Evolutionary conservation across 2,329 filamentous ascomycete genomes (phyloP).

Genomic region (Xylariaceae sp.): DNA sequence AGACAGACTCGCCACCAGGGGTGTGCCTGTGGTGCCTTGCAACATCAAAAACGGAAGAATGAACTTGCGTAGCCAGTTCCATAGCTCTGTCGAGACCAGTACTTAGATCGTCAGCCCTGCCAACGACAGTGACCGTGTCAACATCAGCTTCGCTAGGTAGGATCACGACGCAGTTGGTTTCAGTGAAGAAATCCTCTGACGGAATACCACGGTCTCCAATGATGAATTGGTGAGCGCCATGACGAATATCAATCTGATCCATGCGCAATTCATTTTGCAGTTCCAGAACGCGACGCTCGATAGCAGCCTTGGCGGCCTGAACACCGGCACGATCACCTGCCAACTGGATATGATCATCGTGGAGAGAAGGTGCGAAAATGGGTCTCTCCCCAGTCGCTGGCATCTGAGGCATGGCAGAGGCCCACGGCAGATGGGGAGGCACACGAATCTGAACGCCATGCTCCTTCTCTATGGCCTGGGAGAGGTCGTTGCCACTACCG

Average conservation of each 20-base stretch:
- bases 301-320: conserved; percentile 71
- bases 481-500: conserved; percentile 66
- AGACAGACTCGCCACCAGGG: conserved; percentile 66
- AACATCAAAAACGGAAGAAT: conserved; percentile 78
- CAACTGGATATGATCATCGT: conserved; percentile 75
- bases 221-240: conserved; percentile 90
- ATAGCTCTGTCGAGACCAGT: conserved; percentile 77
- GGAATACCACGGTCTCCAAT: conserved; percentile 78
- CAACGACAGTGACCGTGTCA: conserved; percentile 80
- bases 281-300: conserved; percentile 74
- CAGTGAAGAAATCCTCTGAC: conserved; percentile 78
- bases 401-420: conserved; percentile 62
- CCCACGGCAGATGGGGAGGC: conserved; percentile 75
- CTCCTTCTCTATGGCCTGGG: conserved; percentile 65
- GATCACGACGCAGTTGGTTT: conserved; percentile 87
- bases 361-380: conserved; percentile 65
- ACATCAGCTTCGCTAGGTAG: conserved; percentile 74
- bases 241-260: conserved; percentile 76
- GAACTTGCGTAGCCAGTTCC: conserved; percentile 83
- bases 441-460: conserved; percentile 79
- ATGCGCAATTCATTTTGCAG: conserved; percentile 72
- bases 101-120: conserved; percentile 69
- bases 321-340: conserved; percentile 81
- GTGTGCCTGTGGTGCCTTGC: conserved; percentile 73
- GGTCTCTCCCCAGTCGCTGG: conserved; percentile 61